Evolutionary conservation across 2,329 filamentous ascomycete genomes (phyloP).

Genomic region (Tolypocladium pustulatum): DNA sequence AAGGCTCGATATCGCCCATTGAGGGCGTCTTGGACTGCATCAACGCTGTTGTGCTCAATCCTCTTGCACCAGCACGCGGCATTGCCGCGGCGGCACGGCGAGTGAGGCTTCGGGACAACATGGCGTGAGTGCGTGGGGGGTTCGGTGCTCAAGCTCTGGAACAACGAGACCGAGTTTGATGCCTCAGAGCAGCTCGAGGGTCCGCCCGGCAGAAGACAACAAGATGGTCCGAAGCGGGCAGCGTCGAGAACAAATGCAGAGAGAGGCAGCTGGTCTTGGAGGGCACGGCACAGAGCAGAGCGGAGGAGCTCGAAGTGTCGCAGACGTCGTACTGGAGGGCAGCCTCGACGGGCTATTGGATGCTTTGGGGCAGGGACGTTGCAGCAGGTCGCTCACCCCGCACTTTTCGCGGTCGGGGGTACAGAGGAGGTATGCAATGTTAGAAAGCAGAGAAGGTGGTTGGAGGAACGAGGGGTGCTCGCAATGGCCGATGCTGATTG

Average conservation of each 20-base stretch:
- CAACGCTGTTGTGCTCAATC: conserved; percentile 45
- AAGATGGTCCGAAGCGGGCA: neutral
- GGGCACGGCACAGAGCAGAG: neutral
- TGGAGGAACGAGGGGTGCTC: neutral
- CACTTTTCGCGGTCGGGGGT: conserved; percentile 7
- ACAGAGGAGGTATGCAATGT: neutral
- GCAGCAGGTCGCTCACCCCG: conserved; percentile 12
- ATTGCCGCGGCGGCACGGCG: conserved; percentile 30
- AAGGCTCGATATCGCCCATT: conserved; percentile 68
- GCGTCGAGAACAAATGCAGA: neutral
- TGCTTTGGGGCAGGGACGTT: conserved; percentile 6
- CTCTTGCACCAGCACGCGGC: conserved; percentile 38
- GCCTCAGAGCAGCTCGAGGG: neutral
- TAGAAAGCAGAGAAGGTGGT: neutral
- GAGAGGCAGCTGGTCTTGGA: neutral
- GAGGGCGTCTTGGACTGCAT: conserved; percentile 50
- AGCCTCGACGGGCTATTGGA: conserved; percentile 19
- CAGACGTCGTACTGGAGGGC: conserved; percentile 15
- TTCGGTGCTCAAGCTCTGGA: neutral
- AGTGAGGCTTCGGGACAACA: conserved; percentile 41
- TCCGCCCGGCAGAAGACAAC: neutral
- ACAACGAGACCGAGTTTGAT: neutral
- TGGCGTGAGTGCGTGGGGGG: conserved; percentile 12
- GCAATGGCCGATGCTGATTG: conserved; percentile 5
- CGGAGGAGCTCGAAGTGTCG: conserved; percentile 1